phyloP scores from a whole-genome alignment of 768 basidiomycete genomes.

The Mycena alexandri region DNA sequence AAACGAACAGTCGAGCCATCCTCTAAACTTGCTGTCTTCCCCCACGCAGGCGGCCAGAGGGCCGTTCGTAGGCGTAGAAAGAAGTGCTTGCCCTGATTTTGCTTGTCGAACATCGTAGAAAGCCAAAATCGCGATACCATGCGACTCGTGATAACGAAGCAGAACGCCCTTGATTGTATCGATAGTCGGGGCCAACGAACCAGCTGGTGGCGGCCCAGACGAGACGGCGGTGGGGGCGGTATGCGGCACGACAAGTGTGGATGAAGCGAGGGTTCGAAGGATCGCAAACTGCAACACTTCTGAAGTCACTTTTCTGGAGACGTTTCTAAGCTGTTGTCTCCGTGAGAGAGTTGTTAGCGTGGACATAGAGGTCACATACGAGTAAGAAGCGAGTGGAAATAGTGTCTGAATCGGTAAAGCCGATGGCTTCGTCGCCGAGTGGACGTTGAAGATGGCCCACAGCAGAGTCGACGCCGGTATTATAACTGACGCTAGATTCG shows the following conservation, averaged over 20 bases:
- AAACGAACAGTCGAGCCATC: slow-evolving; percentile 57
- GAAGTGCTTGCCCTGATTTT: slow-evolving; percentile 57
- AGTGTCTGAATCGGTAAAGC: slow-evolving; percentile 40
- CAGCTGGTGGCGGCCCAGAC: slow-evolving; percentile 10
- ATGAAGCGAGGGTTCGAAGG: slow-evolving; percentile 26
- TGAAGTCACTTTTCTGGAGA: slow-evolving; percentile 46
- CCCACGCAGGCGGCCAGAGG: slow-evolving; percentile 48
- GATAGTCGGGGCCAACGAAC: slow-evolving; percentile 16
- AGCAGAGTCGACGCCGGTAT: slow-evolving; percentile 39
- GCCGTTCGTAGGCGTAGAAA: slow-evolving; percentile 48
- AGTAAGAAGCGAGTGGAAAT: slow-evolving; percentile 52
- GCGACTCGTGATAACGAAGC: slow-evolving; percentile 60
- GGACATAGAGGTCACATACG: slow-evolving; percentile 38
- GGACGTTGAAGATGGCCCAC: slow-evolving; percentile 15
- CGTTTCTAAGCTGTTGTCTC: slow-evolving; percentile 49
- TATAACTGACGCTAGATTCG: slow-evolving; percentile 46
- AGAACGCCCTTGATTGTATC: slow-evolving; percentile 67
- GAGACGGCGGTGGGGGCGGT: neutral
- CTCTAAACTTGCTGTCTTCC: slow-evolving; percentile 40
- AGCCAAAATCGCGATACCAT: slow-evolving; percentile 68
- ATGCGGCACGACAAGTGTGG: neutral
- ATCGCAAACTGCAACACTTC: slow-evolving; percentile 39
- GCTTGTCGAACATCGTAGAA: slow-evolving; percentile 74
- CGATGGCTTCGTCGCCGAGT: slow-evolving; percentile 42
- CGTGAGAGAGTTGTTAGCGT: neutral